Base-by-base conservation (phyloP, 345 rosid genomes). In the Turnera subulata region DNA sequence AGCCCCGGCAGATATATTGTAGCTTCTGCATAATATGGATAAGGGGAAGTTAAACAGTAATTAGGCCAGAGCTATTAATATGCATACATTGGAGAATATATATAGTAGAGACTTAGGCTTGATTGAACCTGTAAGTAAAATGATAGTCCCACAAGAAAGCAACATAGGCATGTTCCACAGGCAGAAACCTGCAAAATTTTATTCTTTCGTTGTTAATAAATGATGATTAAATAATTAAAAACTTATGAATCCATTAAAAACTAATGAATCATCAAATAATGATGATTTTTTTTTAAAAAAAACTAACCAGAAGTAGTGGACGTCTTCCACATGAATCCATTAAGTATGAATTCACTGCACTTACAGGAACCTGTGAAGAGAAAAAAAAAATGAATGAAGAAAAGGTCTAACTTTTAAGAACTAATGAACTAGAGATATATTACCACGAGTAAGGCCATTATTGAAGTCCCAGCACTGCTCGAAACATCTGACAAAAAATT, bases 281-380 rank as follows among this genome's bases (percentile, higher is more conserved):
- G n/a, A n/a, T n/a, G n/a, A n/a, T n/a, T 5, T 9, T 39, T 6
- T 23, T 17, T 20, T 20, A 6, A 16, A 29, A 6, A 37, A 55
- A 18, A 33, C 73, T 62, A 45, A 81, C 86, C 80, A 82, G n/a
- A 11, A 82, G 67, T 17, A 79, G 84, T 17, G 76, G 78, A 2
- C 84, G 72, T 66, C 89, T 63, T 62, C 89, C 89, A 38, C 50
- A 76, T 53, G 19, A 72, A 57, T 83, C 89, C 38, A 77, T 77
- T 51, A 83, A 62, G 43, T 76, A 6, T 15, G 80, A 57, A 35
- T 62, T 61, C 20, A 68, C 4, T 37, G 60, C 18, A 7, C 77
- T 63, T 40, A 49, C 63, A 11, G 80, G 84, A 25, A 64, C 65
- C 79, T 80, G 67, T 42, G n/a, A 6, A n/a, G n/a, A n/a, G n/a